Evolutionary conservation across 768 basidiomycete species (phyloP).

Genomic region (Kwoniella bestiolae): DNA sequence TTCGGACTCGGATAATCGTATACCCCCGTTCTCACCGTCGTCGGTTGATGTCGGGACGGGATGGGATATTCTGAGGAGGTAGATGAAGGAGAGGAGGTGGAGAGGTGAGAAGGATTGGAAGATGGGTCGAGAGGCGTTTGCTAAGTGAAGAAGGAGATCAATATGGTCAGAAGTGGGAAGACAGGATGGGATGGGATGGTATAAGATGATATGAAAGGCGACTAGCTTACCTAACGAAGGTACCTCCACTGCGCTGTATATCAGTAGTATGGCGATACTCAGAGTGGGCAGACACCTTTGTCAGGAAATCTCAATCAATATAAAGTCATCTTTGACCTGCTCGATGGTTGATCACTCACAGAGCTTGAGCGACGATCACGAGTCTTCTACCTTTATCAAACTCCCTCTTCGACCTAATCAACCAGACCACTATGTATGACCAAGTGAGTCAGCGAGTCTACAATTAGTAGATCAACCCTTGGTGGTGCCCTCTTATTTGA

Average conservation of each 20-base stretch:
- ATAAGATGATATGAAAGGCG: not conserved
- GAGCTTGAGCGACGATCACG: not conserved
- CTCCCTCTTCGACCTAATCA: not conserved
- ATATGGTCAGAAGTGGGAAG: not conserved
- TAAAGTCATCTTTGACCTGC: too few relatives aligned
- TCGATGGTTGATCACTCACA: too few relatives aligned
- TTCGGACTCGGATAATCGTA: not conserved
- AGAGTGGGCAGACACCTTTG: not conserved
- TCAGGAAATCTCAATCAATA: too few relatives aligned
- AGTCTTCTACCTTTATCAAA: not conserved
- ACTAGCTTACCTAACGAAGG: slow-evolving; percentile 4
- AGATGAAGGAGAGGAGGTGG: not conserved
- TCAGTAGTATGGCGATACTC: not conserved
- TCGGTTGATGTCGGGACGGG: not conserved
- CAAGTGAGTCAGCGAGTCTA: too few relatives aligned
- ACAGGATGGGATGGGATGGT: not conserved
- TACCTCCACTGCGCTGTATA: not conserved
- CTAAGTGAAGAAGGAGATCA: not conserved
- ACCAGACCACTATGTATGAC: not conserved
- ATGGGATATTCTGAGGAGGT: not conserved
- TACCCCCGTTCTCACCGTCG: not conserved
- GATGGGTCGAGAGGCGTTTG: slow-evolving; percentile 4
- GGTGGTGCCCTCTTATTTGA: too few relatives aligned
- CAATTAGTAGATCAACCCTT: too few relatives aligned
- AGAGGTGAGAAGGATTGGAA: not conserved